A percentile compares a stretch with the other conserved stretches of the same genome.
Evolutionary conservation across 1,139 yeast genomes (phyloP).

Genomic region (Nakaseomyces sp.): DNA sequence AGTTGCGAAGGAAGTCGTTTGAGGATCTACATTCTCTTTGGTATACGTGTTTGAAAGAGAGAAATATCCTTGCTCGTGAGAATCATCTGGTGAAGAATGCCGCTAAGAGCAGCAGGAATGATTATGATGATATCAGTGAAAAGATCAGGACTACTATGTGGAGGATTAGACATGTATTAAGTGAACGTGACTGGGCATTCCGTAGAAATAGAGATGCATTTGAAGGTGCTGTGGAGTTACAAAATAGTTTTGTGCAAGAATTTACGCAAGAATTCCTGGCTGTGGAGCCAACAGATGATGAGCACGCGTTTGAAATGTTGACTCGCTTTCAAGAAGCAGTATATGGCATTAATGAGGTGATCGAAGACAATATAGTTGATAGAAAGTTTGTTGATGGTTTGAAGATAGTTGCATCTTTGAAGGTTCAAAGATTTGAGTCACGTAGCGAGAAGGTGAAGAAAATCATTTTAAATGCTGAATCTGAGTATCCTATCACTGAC

Average conservation of each 20-base stretch:
- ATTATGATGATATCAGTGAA: conserved; percentile 36
- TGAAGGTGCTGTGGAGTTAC: conserved; percentile 14
- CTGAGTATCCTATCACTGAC: conserved; percentile 31
- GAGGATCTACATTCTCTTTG: conserved; percentile 87
- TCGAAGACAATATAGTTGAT: conserved; percentile 44
- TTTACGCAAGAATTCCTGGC: conserved; percentile 52
- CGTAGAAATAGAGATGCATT: conserved; percentile 50
- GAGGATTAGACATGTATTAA: conserved; percentile 76
- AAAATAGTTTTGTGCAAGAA: conserved; percentile 45
- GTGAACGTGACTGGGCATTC: conserved; percentile 74
- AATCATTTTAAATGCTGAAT: conserved; percentile 15
- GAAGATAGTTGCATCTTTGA: conserved; percentile 55
- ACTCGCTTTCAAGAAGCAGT: conserved; percentile 73
- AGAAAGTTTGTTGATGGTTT: conserved; percentile 62
- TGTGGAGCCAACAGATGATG: conserved; percentile 49
- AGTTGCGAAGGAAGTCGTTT: conserved; percentile 81
- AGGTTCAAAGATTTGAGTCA: conserved; percentile 42
- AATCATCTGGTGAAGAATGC: conserved; percentile 40
- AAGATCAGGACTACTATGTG: conserved; percentile 52
- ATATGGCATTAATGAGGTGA: conserved; percentile 61
- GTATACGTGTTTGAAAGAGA: conserved; percentile 78
- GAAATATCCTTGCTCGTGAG: conserved; percentile 75
- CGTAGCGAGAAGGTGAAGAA: conserved; percentile 21
- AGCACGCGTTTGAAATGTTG: conserved; percentile 56
- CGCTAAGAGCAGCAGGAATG: conserved; percentile 34